phyloP scores from a whole-genome alignment of 2,329 filamentous ascomycete species.

The Trichoderma simmonsii region DNA sequence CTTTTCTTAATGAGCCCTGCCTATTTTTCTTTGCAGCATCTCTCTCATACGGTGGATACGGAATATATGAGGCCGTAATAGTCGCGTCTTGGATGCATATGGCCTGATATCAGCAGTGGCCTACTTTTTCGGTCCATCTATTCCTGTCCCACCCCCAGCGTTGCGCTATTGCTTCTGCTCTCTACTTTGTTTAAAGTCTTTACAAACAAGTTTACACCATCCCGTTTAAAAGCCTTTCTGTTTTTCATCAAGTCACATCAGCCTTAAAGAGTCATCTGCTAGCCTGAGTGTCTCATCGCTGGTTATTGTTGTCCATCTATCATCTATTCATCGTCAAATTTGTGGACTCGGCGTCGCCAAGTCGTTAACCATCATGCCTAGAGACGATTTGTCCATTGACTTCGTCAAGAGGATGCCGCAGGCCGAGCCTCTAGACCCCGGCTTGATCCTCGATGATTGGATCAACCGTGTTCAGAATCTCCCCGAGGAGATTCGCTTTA shows the following conservation, averaged over 20 bases:
- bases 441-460: conserved; percentile 75
- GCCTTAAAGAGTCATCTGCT: background rate
- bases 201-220: background rate
- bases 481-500: conserved; percentile 76
- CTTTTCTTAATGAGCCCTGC: background rate
- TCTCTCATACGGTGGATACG: background rate
- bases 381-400: conserved; percentile 70
- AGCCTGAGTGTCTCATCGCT: background rate
- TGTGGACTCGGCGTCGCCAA: conserved; percentile 26
- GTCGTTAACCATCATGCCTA: conserved; percentile 64
- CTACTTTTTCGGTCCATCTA: conserved; percentile 5
- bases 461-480: conserved; percentile 72
- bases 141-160: conserved; percentile 2
- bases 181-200: background rate
- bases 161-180: background rate
- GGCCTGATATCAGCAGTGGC: conserved; percentile 7
- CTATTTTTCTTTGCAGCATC: background rate
- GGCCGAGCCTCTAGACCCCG: conserved; percentile 59
- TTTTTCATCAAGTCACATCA: background rate
- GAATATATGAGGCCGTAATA: conserved; percentile 1
- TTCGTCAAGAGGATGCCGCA: conserved; percentile 65
- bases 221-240: background rate
- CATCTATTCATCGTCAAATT: conserved; percentile 25
- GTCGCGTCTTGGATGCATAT: background rate
- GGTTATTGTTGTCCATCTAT: conserved; percentile 14